phyloP scores from a whole-genome alignment of 257 asterid species.

The Solanum rostratum region DNA sequence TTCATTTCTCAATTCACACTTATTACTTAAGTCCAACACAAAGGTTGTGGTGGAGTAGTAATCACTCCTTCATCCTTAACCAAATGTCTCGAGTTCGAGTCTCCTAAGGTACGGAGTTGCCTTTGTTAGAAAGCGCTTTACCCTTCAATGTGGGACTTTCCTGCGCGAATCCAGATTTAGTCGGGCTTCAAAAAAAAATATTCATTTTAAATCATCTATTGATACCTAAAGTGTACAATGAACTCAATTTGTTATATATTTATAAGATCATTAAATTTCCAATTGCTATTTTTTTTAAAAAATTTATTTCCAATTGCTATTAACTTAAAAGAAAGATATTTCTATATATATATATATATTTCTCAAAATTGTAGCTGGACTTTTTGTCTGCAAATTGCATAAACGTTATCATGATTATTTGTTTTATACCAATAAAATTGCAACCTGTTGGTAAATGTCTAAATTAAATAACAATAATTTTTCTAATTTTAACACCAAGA shows the following conservation, averaged over 20 bases:
- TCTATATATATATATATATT: not conserved
- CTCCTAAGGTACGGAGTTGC: too few species aligned
- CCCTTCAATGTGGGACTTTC: too few species aligned
- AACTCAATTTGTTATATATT: not conserved
- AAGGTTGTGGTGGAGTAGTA: too few species aligned
- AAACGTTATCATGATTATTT: not conserved
- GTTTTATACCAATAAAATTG: not conserved
- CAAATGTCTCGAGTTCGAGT: too few species aligned
- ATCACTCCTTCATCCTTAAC: too few species aligned
- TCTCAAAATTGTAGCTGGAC: not conserved
- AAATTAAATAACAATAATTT: not conserved
- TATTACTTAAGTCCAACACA: too few species aligned
- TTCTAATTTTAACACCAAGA: not conserved
- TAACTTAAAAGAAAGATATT: too few species aligned
- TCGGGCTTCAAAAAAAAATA: too few species aligned
- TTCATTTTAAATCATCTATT: not conserved
- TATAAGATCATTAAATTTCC: not conserved
- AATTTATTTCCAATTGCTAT: not conserved
- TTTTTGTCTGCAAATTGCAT: not conserved
- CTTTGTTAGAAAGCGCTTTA: too few species aligned
- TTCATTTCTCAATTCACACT: too few species aligned
- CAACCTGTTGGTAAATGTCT: not conserved
- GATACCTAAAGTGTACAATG: slow-evolving; percentile 15
- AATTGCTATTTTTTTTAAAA: not conserved
- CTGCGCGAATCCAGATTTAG: too few species aligned